Evolutionary conservation across 805 yeast species (phyloP).

Genomic region (Candida glaebosa): DNA sequence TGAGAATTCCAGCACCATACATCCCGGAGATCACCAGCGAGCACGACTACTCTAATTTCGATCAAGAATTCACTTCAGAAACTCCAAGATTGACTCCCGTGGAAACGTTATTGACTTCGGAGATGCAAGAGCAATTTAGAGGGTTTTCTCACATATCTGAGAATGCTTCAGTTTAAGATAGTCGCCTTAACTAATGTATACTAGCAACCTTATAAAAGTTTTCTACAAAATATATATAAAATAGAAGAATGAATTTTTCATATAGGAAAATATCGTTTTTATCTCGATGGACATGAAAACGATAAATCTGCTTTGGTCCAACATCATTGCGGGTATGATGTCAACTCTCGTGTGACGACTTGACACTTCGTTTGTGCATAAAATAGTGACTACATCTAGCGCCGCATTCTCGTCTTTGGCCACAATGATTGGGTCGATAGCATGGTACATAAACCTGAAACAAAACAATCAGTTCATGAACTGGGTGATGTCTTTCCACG

Average conservation of each 20-base stretch:
- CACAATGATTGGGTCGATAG: too few relatives aligned
- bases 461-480: too few relatives aligned
- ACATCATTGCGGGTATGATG: too few relatives aligned
- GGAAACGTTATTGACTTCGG: constrained; percentile 77
- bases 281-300: too few relatives aligned
- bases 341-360: too few relatives aligned
- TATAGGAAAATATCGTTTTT: not conserved
- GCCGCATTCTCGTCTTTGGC: too few relatives aligned
- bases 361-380: too few relatives aligned
- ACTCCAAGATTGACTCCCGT: constrained; percentile 95
- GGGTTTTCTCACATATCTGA: constrained; percentile 90
- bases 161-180: constrained; percentile 36
- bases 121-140: constrained; percentile 94
- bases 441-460: too few relatives aligned
- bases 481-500: too few relatives aligned
- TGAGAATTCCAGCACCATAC: constrained; percentile 82
- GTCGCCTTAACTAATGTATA: not conserved
- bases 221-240: not conserved
- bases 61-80: constrained; percentile 90
- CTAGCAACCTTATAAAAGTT: not conserved
- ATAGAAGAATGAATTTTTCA: not conserved
- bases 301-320: too few relatives aligned
- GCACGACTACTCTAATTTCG: constrained; percentile 90
- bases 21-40: constrained; percentile 83
- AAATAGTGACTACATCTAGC: too few relatives aligned